Evolutionary conservation across 352 stramenopile genomes (phyloP).

Genomic region (Globisporangium emineosum): DNA sequence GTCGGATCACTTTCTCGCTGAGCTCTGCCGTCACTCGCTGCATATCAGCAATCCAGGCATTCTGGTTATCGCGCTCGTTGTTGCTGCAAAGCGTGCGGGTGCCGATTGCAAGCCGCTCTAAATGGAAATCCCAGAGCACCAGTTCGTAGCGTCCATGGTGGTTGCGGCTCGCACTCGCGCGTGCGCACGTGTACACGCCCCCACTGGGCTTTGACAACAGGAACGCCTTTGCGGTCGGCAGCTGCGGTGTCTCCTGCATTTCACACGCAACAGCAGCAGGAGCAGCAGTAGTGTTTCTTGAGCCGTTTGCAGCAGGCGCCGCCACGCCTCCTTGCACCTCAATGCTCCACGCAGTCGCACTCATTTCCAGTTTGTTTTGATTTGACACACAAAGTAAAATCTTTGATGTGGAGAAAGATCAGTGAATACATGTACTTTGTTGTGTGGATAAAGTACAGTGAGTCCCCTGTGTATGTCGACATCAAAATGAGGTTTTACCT

Average conservation of each 20-base stretch:
- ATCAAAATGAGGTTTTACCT: background rate
- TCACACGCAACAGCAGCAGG: background rate
- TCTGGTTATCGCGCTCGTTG: slow-evolving; percentile 8
- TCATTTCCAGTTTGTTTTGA: background rate
- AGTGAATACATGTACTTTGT: too few species aligned
- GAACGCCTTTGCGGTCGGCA: slow-evolving; percentile 40
- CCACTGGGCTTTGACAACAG: slow-evolving; percentile 33
- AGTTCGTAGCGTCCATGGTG: slow-evolving; percentile 14
- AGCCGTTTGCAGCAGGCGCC: background rate
- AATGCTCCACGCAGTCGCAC: background rate
- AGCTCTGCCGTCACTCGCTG: slow-evolving; percentile 18
- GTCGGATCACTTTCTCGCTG: slow-evolving; percentile 1
- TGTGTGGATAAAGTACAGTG: too few species aligned
- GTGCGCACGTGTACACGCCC: slow-evolving; percentile 67
- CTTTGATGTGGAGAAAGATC: too few species aligned
- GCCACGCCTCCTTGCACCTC: slow-evolving; percentile 1
- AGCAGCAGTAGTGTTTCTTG: too few species aligned
- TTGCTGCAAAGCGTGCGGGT: background rate
- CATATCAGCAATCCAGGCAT: background rate
- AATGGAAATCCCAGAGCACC: slow-evolving; percentile 59
- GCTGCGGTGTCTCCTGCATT: background rate
- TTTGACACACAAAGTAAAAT: background rate
- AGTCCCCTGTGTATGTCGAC: too few species aligned
- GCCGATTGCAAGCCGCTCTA: slow-evolving; percentile 38
- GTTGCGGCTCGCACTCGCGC: slow-evolving; percentile 15